Percentiles rank a stretch among this genome's conserved stretches.
phyloP scores from a whole-genome alignment of 1,139 yeast species.

The Kurtzmaniella natalensis region DNA sequence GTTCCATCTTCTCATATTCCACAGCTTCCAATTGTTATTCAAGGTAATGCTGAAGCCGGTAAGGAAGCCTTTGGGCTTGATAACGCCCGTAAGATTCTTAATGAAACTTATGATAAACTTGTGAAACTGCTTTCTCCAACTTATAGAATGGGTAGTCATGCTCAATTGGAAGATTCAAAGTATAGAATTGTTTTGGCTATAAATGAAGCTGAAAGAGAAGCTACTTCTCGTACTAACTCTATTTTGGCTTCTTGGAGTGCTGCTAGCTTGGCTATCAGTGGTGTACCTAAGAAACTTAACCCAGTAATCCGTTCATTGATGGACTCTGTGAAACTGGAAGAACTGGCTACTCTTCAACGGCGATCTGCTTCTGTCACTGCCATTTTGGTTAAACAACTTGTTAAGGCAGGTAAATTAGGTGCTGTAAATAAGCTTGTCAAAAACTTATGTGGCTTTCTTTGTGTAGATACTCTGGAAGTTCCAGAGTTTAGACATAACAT shows the following conservation, averaged over 20 bases:
- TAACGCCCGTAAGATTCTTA: conserved; percentile 67
- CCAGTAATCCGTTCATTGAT: conserved; percentile 86
- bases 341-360: conserved; percentile 57
- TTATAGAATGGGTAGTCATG: conserved; percentile 66
- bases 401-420: conserved; percentile 50
- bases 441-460: conserved; percentile 85
- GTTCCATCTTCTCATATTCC: conserved; percentile 75
- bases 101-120: conserved; percentile 63
- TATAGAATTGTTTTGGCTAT: conserved; percentile 64
- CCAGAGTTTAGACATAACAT: conserved; percentile 83
- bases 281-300: conserved; percentile 80
- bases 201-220: conserved; percentile 60
- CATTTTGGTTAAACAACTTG: conserved; percentile 54
- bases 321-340: conserved; percentile 88
- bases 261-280: conserved; percentile 57
- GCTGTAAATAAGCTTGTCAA: conserved; percentile 87
- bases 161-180: conserved; percentile 76
- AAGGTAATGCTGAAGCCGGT: conserved; percentile 93
- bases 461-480: conserved; percentile 94
- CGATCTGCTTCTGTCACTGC: conserved; percentile 72
- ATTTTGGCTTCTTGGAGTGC: conserved; percentile 76
- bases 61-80: conserved; percentile 85
- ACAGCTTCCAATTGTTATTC: conserved; percentile 80
- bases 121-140: conserved; percentile 64
- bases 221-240: conserved; percentile 52